phyloP scores from a whole-genome alignment of 2,329 filamentous ascomycete species.

The Fusarium devonianum region DNA sequence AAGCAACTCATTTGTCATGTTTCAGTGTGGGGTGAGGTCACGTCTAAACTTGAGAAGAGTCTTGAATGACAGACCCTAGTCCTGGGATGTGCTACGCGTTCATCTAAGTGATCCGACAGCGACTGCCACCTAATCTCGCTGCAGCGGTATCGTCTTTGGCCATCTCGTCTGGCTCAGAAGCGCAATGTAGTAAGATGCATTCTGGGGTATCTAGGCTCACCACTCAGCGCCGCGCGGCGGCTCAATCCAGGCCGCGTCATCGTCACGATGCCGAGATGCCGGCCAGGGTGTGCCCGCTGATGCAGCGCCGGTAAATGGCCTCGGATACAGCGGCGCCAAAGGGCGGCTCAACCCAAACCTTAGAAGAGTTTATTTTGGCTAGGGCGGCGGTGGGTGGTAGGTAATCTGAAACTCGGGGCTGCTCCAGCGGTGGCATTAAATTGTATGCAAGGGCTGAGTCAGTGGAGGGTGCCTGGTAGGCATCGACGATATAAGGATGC shows the following conservation, averaged over 20 bases:
- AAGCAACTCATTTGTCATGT: background rate
- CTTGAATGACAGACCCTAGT: constrained; percentile 11
- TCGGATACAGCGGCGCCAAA: background rate
- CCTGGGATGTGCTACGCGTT: constrained; percentile 6
- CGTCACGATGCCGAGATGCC: constrained; percentile 30
- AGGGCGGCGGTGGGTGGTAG: no score
- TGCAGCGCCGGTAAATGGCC: background rate
- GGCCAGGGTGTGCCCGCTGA: constrained; percentile 18
- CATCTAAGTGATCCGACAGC: constrained; percentile 9
- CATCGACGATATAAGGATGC: no score
- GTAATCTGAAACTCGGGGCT: no score
- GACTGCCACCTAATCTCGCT: constrained; percentile 4
- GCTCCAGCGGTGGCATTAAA: no score
- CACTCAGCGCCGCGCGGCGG: constrained; percentile 24
- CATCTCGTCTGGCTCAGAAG: constrained; percentile 6
- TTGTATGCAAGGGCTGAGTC: no score
- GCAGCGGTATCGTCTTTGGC: constrained; percentile 4
- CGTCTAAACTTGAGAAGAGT: constrained; percentile 19
- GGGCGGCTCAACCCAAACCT: background rate
- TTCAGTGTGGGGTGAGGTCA: constrained; percentile 4
- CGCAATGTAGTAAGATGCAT: constrained; percentile 1
- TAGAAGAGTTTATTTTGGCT: background rate
- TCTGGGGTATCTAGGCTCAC: constrained; percentile 15
- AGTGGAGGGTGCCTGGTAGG: no score
- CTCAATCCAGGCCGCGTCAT: constrained; percentile 35